Base-by-base conservation (phyloP, 2,329 filamentous ascomycete genomes). In the Fusarium redolens region DNA sequence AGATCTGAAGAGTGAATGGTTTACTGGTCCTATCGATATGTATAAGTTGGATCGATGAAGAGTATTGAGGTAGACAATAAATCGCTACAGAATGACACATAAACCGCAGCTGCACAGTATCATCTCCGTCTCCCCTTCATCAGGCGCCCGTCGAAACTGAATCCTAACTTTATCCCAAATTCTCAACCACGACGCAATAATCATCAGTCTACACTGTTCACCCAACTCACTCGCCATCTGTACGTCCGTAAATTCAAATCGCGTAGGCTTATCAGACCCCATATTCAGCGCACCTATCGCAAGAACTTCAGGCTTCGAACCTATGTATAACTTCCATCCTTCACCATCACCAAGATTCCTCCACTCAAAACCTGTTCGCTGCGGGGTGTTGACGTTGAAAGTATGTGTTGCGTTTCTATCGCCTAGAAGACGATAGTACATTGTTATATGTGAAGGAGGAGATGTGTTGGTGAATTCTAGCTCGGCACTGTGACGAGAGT, bases 91-190 rank as follows among this genome's bases (percentile, higher is more conserved):
- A 12, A 17, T 17, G 17, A 17, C 35, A 28, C 28, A 28, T 28
- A 35, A 35, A 0, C 30, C 40, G 5, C 61, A 65, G 13, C 57
- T 28, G 8, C 17, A 61, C 4, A 51, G 20, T 10, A 43, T 61
- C 25, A 65, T 41, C 14, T 51, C 45, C 3, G 10, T 12, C 38
- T 65, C 61, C 4, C 47, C 61, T 10, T 65, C 56, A 20, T 61
- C 45, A 14, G 56, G 61, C 14, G 45, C 1, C 8, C 38, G 17
- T 17, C 30, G 22, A 7, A 61, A 65, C 1, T 43, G 44, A 4
- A 65, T 38, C 9, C 61, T 59, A 1, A 65, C 61, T n/a, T 61
- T 45, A 17, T 65, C 61, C 56, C 61, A 65, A 1, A 65, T 61
- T 7, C 38, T 61, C 45, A 65, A 13, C 44, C 56, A 65, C 17